Conservation (phyloP, 164 flowering plant genomes). For the Vitis rotundifolia region DNA sequence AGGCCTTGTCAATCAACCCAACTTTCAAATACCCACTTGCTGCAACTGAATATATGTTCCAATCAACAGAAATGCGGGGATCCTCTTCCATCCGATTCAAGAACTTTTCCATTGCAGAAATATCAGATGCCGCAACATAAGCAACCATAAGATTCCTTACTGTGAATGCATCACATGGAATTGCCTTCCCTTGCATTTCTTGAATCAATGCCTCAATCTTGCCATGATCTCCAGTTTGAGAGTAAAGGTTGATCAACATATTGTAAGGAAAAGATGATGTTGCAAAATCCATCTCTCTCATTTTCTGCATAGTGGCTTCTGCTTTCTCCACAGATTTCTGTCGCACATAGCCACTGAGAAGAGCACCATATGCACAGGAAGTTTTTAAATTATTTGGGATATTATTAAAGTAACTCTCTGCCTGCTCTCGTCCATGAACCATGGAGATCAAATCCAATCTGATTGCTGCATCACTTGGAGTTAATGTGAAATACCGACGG, state of each 20-base stretch:
- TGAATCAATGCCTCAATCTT: conserved; percentile 34
- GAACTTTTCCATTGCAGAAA: conserved; percentile 35
- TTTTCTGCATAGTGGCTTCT: conserved; percentile 27
- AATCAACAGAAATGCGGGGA: conserved; percentile 19
- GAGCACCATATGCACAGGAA: conserved; percentile 24
- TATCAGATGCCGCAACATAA: conserved; percentile 35
- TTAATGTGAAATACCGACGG: conserved; percentile 1
- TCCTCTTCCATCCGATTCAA: conserved; percentile 36
- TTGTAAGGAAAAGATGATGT: conserved; percentile 16
- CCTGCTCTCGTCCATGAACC: conserved; percentile 33
- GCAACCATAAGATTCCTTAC: conserved; percentile 29
- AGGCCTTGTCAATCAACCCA: conserved; percentile 32
- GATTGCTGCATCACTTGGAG: conserved; percentile 15
- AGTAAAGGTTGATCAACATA: conserved; percentile 32
- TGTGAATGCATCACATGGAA: conserved; percentile 31
- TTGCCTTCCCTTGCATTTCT: conserved; percentile 48
- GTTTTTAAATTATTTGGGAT: conserved; percentile 12
- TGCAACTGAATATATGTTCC: conserved; percentile 33
- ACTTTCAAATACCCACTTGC: conserved; percentile 46
- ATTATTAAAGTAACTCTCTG: conserved; percentile 25
- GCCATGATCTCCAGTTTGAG: conserved; percentile 29
- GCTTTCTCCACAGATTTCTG: conserved; percentile 31
- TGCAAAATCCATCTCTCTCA: conserved; percentile 19
- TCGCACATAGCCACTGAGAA: conserved; percentile 28
- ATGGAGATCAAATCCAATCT: conserved; percentile 27